These are phyloP conservation scores for Chrysanthemum seticuspe DNA, from an alignment of 129 eudicot species.

Conservation along the genomic window DNA sequence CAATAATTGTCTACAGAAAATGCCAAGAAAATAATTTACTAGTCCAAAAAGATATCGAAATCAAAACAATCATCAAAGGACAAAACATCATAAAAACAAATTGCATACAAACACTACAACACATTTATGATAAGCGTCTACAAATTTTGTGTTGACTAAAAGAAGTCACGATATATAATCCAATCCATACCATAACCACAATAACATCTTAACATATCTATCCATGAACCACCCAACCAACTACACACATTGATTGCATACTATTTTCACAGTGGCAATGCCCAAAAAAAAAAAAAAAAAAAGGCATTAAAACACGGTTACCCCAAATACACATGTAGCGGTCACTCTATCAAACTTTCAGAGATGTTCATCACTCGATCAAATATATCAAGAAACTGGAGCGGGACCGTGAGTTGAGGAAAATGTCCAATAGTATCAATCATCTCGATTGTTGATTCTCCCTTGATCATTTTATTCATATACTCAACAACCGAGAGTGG, in stretches of 20 bases:
- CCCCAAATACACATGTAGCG: background rate
- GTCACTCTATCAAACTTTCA: constrained; percentile 40
- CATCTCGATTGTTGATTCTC: constrained; percentile 50
- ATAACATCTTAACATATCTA: constrained; percentile 23
- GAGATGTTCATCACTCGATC: constrained; percentile 39
- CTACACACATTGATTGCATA: constrained; percentile 24
- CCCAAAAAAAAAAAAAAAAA: constrained; percentile 21
- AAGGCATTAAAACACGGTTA: constrained; percentile 23
- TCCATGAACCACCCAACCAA: constrained; percentile 25
- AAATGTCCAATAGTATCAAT: constrained; percentile 84
- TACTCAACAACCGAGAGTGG: constrained; percentile 59
- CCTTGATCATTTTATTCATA: constrained; percentile 62
- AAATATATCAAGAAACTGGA: constrained; percentile 57
- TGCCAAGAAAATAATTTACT: background rate
- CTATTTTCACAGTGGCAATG: constrained; percentile 19
- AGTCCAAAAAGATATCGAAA: background rate
- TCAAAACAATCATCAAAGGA: background rate
- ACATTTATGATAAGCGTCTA: constrained; percentile 15
- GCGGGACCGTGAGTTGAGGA: constrained; percentile 74
- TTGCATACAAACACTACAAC: constrained; percentile 17
- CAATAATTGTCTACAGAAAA: too few species aligned
- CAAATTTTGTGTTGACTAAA: constrained; percentile 25
- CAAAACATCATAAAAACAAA: constrained; percentile 1
- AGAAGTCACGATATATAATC: constrained; percentile 3
- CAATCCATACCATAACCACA: constrained; percentile 28